Conservation (phyloP, 1,139 yeast species). For the Candida gigantensis region DNA sequence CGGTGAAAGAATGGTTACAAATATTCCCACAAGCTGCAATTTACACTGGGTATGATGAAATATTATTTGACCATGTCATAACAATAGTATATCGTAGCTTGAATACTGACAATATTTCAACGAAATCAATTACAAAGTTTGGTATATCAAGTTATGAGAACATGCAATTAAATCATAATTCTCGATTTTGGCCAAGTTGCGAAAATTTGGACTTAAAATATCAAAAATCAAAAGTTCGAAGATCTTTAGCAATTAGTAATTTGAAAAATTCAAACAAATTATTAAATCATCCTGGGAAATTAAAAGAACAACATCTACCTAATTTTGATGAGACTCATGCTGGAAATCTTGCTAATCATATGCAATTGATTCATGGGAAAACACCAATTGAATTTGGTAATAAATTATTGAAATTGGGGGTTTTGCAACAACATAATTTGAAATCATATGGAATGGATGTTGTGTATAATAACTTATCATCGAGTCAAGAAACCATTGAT, state of each 20-base stretch:
- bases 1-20: slow-evolving; percentile 34
- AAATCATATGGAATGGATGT: slow-evolving; percentile 69
- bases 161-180: slow-evolving; percentile 58
- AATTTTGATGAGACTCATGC: slow-evolving; percentile 77
- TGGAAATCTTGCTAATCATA: slow-evolving; percentile 66
- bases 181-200: slow-evolving; percentile 79
- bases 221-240: slow-evolving; percentile 60
- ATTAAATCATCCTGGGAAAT: slow-evolving; percentile 30
- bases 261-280: slow-evolving; percentile 68
- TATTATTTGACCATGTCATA: slow-evolving; percentile 53
- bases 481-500: slow-evolving; percentile 29
- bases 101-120: slow-evolving; percentile 48
- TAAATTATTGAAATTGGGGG: slow-evolving; percentile 53
- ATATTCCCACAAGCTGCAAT: slow-evolving; percentile 55
- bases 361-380: slow-evolving; percentile 48
- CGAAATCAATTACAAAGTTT: slow-evolving; percentile 65
- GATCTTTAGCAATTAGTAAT: slow-evolving; percentile 73
- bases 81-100: slow-evolving; percentile 55
- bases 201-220: slow-evolving; percentile 58
- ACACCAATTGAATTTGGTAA: slow-evolving; percentile 61
- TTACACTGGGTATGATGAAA: slow-evolving; percentile 53
- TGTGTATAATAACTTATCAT: slow-evolving; percentile 58
- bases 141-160: slow-evolving; percentile 67
- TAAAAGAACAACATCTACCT: slow-evolving; percentile 20
- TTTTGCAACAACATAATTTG: slow-evolving; percentile 55